These are phyloP conservation scores for Cucumis melo DNA, from an alignment of 306 rosid species.

Conservation along the genomic window DNA sequence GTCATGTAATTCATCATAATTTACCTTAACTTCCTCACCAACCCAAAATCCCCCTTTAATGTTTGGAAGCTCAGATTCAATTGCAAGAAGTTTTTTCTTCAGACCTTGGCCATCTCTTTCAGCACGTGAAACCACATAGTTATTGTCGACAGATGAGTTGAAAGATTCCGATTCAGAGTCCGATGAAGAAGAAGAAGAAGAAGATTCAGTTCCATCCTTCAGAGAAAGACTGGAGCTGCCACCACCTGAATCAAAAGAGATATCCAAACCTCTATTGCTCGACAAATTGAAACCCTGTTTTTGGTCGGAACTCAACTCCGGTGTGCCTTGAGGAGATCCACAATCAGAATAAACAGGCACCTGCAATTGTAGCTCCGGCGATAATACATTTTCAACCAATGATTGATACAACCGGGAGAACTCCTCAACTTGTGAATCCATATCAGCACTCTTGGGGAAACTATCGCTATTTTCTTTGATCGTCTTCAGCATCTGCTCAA, in stretches of 20 bases:
- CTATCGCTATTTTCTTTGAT: constrained; percentile 21
- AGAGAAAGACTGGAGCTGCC: constrained; percentile 35
- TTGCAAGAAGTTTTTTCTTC: constrained; percentile 17
- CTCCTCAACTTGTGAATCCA: constrained; percentile 18
- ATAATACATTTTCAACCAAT: constrained; percentile 16
- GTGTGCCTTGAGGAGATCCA: constrained; percentile 17
- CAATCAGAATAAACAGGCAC: constrained; percentile 23
- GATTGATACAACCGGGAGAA: constrained; percentile 24
- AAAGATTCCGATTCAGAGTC: constrained; percentile 42
- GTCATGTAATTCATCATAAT: constrained; percentile 25
- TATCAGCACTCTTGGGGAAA: not conserved
- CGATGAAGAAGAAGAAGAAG: constrained; percentile 39
- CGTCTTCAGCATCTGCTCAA: constrained; percentile 24
- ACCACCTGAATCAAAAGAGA: constrained; percentile 35
- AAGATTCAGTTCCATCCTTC: constrained; percentile 30
- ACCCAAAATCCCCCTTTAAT: constrained; percentile 15
- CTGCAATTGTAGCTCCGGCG: constrained; percentile 25
- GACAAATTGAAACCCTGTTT: constrained; percentile 23
- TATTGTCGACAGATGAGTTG: constrained; percentile 6
- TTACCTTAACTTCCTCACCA: constrained; percentile 13
- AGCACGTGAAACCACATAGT: constrained; percentile 17
- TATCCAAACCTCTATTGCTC: constrained; percentile 24
- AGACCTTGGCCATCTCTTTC: constrained; percentile 17
- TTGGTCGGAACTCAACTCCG: constrained; percentile 27
- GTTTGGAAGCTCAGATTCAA: constrained; percentile 23